Percentiles rank a stretch among this genome's conserved stretches.
Conservation (phyloP, 176 grass and related monocot genomes). For the Phyllostachys edulis region DNA sequence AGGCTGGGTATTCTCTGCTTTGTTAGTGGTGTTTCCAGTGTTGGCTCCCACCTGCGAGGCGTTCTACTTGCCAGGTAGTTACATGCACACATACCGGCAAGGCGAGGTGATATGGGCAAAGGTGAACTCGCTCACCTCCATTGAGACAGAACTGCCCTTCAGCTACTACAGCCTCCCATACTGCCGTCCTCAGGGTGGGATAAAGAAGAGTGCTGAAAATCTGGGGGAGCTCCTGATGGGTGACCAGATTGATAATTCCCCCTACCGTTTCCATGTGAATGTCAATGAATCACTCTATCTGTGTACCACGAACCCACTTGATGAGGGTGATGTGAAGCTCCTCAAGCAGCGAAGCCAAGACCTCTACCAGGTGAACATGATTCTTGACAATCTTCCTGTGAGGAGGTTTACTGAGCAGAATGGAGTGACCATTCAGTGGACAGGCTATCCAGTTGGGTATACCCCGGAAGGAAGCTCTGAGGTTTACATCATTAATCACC, state of each 20-base stretch:
- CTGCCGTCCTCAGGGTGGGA: conserved; percentile 55
- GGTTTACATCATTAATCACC: conserved; percentile 77
- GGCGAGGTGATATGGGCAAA: conserved; percentile 53
- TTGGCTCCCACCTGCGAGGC: conserved; percentile 38
- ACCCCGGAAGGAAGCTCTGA: conserved; percentile 56
- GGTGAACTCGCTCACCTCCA: conserved; percentile 89
- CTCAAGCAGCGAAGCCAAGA: conserved; percentile 71
- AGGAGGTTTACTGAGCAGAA: conserved; percentile 82
- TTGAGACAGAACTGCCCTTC: conserved; percentile 85
- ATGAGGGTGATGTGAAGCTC: conserved; percentile 64
- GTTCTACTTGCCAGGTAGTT: conserved; percentile 82
- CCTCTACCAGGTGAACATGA: conserved; percentile 90
- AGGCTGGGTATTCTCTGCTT: conserved; percentile 37
- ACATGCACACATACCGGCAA: conserved; percentile 78
- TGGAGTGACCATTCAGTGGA: conserved; percentile 77
- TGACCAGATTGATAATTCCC: conserved; percentile 90
- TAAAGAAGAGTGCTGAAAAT: conserved; percentile 87
- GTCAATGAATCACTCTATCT: conserved; percentile 74
- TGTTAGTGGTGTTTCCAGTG: conserved; percentile 31
- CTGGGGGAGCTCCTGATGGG: conserved; percentile 87
- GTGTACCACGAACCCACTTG: conserved; percentile 62
- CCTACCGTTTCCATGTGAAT: conserved; percentile 66
- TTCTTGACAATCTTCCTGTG: conserved; percentile 86
- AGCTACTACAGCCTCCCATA: conserved; percentile 83
- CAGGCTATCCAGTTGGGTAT: conserved; percentile 85